Base-by-base conservation (phyloP, 192 early-diverging fungal species). In the Physocladia obscura region DNA sequence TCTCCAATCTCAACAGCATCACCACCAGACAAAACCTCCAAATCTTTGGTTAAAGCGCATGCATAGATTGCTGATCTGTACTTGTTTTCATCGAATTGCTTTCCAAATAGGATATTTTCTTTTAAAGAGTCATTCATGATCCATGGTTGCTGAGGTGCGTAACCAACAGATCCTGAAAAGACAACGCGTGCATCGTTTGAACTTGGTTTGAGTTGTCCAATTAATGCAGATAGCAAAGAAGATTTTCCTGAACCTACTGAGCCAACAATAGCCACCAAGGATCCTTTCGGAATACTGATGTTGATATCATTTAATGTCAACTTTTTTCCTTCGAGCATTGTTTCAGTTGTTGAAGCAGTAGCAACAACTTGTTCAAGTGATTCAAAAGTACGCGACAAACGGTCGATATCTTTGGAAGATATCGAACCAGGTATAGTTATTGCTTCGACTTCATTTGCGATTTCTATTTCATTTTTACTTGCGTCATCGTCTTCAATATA, bases 131-230 rank as follows among this genome's bases (percentile, higher is more conserved):
- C 63, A 55, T 82, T 92, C 79, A 91, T 51, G 36, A 96, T 90
- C 94, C 94, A 96, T 1, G 94, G 86, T 30, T 87, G 82, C 76
- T 95, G 95, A 31, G 90, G 84, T 13, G 84, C 81, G 69, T 93
- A 94, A 5, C 89, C 90, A 15, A 98, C 82, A 2, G 73, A 81
- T 2, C 91, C 91, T 15, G 78, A 74, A 6, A 91, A 82, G 0
- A 75, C 57, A 0, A 93, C 87, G 24, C 61, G 52, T 0, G 89
- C 88, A 27, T 51, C 36, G 2, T 38, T 1, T 24, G 38, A 17
- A 19, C 21, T 39, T 32, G 63, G 61, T 22, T 73, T 62, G 40
- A 87, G 60, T 67, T 74, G 74, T 8, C 78, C 78, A 49, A 80
- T 37, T 2, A 81, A 37, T 4, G 71, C 70, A 38, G 52, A 71